phyloP scores from a whole-genome alignment of 1,284 basidiomycete genomes.

The Dichomitus squalens region DNA sequence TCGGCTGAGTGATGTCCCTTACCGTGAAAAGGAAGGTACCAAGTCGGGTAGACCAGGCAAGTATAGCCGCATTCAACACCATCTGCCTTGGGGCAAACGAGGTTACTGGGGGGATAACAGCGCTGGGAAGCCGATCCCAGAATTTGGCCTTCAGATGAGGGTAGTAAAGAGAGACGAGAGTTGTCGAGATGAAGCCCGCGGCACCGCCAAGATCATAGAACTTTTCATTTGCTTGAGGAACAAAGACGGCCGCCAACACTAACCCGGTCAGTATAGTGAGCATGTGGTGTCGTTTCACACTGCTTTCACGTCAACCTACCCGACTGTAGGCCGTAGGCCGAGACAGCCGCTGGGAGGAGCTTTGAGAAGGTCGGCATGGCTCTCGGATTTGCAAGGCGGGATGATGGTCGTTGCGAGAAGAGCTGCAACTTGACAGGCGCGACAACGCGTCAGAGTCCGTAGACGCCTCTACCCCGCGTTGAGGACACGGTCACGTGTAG shows the following conservation, averaged over 20 bases:
- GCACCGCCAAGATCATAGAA: slow-evolving; percentile 65
- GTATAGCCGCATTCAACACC: slow-evolving; percentile 53
- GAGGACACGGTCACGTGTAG: slow-evolving; percentile 12
- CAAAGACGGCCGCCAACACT: slow-evolving; percentile 57
- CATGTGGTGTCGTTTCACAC: neutral
- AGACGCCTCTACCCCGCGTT: neutral
- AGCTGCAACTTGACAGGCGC: no score
- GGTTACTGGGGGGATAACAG: slow-evolving; percentile 44
- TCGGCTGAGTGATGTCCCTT: slow-evolving; percentile 18
- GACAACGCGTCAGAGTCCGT: no score
- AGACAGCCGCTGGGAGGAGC: slow-evolving; percentile 38
- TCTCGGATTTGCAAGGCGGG: no score
- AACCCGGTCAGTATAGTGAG: neutral
- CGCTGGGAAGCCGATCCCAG: slow-evolving; percentile 38
- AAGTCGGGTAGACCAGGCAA: slow-evolving; percentile 65
- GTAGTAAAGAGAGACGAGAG: slow-evolving; percentile 64
- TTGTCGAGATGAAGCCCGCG: slow-evolving; percentile 68
- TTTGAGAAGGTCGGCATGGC: slow-evolving; percentile 44
- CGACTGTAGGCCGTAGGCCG: slow-evolving; percentile 42
- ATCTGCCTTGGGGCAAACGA: slow-evolving; percentile 64
- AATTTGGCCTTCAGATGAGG: slow-evolving; percentile 53
- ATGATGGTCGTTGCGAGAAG: no score
- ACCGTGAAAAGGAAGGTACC: slow-evolving; percentile 66
- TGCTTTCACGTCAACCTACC: slow-evolving; percentile 25
- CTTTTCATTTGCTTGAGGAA: slow-evolving; percentile 58